Percentiles rank a stretch among this genome's conserved stretches.
These are phyloP conservation scores for Dioszegia crocea DNA, from an alignment of 768 basidiomycete species.

Conservation along the genomic window DNA sequence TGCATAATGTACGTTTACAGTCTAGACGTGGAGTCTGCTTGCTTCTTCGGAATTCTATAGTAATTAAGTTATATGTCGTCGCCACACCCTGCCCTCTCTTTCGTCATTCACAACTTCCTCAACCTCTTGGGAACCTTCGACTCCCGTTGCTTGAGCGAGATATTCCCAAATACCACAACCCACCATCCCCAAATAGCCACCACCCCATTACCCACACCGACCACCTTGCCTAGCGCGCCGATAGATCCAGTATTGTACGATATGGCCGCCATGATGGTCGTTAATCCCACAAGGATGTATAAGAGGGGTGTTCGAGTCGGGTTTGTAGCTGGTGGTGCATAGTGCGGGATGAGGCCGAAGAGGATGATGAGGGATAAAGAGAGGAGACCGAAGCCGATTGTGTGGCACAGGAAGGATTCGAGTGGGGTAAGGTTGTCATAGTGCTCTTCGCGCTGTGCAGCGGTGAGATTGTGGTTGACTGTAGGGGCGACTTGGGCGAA, in stretches of 20 bases:
- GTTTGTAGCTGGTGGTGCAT: conserved; percentile 19
- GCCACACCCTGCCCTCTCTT: background rate
- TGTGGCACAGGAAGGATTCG: conserved; percentile 38
- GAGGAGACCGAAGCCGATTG: conserved; percentile 25
- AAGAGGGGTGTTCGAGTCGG: conserved; percentile 34
- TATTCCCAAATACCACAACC: conserved; percentile 43
- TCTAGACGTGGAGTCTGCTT: no score
- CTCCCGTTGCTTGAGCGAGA: conserved; percentile 14
- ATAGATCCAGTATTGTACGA: conserved; percentile 30
- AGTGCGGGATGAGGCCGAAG: conserved; percentile 30
- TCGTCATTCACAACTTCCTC: conserved; percentile 22
- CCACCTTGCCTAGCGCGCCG: conserved; percentile 32
- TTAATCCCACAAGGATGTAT: conserved; percentile 32
- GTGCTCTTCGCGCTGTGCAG: conserved; percentile 22
- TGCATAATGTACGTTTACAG: no score
- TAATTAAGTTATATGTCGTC: background rate
- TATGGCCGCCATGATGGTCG: conserved; percentile 25
- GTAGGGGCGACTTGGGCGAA: conserved; percentile 40
- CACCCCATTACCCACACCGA: conserved; percentile 33
- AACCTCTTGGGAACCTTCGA: conserved; percentile 25
- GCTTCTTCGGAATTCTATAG: no score
- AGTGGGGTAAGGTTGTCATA: conserved; percentile 44
- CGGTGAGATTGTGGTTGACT: conserved; percentile 8
- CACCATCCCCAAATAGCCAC: conserved; percentile 49
- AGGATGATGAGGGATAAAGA: conserved; percentile 27